These are phyloP conservation scores for Trichothecium roseum DNA, from an alignment of 2,329 filamentous ascomycete genomes.

Conservation along the genomic window DNA sequence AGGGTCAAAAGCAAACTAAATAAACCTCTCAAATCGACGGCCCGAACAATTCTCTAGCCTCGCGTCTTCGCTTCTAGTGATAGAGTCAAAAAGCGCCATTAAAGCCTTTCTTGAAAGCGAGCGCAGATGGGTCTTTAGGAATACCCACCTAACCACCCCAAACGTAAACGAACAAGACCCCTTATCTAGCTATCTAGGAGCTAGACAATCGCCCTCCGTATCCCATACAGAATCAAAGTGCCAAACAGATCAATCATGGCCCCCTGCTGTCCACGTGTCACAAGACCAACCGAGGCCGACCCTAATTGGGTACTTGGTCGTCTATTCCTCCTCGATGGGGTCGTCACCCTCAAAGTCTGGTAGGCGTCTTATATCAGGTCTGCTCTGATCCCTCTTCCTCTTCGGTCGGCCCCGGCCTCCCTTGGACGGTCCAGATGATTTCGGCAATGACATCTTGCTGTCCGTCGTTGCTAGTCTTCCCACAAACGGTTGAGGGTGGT, in stretches of 20 bases:
- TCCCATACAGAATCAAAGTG: too few species aligned
- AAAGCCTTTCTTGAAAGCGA: too few species aligned
- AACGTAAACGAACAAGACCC: too few species aligned
- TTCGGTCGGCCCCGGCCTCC: conserved; percentile 8
- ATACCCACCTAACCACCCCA: too few species aligned
- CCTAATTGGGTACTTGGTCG: not conserved
- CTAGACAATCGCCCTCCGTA: not conserved
- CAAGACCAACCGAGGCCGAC: not conserved
- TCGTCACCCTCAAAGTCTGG: conserved; percentile 18
- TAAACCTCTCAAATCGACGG: too few species aligned
- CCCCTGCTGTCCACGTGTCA: conserved; percentile 1
- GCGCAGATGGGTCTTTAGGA: too few species aligned
- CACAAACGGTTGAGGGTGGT: conserved; percentile 20
- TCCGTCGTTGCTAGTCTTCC: conserved; percentile 14
- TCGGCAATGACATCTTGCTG: conserved; percentile 1
- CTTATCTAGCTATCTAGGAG: not conserved
- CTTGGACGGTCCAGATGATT: conserved; percentile 2
- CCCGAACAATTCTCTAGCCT: too few species aligned
- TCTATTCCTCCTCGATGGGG: conserved; percentile 18
- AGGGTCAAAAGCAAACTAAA: too few species aligned
- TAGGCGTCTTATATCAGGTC: conserved; percentile 21
- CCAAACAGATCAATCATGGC: conserved; percentile 1
- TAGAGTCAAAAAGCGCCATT: too few species aligned
- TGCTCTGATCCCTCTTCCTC: conserved; percentile 11
- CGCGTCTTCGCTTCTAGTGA: too few species aligned